Percentiles rank a stretch among this genome's conserved stretches.
Evolutionary conservation across 441 rosid species (phyloP).

Genomic region (Pelargonium citronellum): DNA sequence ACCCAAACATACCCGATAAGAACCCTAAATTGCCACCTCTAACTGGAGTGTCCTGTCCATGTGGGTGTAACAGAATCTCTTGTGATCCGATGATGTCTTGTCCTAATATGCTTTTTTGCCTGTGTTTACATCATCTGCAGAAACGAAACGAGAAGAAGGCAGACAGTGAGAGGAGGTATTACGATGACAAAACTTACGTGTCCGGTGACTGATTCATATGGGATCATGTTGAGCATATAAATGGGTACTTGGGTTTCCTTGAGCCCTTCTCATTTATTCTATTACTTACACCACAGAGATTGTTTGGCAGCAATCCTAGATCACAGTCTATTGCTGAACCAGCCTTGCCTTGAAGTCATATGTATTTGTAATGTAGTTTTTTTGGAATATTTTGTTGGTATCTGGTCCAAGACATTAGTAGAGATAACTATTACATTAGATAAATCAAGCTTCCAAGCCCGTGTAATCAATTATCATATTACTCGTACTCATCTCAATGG

Average conservation of each 20-base stretch:
- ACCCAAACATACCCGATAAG: no score
- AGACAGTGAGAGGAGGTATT: slow-evolving; percentile 73
- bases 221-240: no score
- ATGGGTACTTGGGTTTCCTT: not conserved
- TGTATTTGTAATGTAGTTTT: slow-evolving; percentile 7
- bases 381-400: slow-evolving; percentile 16
- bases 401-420: slow-evolving; percentile 16
- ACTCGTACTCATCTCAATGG: no score
- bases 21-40: no score
- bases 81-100: not conserved
- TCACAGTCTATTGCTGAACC: slow-evolving; percentile 20
- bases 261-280: slow-evolving; percentile 10
- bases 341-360: slow-evolving; percentile 14
- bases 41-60: no score
- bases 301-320: slow-evolving; percentile 14
- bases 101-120: not conserved
- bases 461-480: no score
- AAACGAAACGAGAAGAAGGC: slow-evolving; percentile 78
- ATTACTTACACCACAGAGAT: slow-evolving; percentile 17
- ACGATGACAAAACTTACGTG: slow-evolving; percentile 62
- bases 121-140: slow-evolving; percentile 30
- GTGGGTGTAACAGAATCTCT: no score
- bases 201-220: slow-evolving; percentile 43
- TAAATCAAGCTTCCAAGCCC: no score
- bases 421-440: not conserved